Percentiles rank a stretch among this genome's conserved stretches.
Evolutionary conservation across 2,329 filamentous ascomycete species (phyloP).

Genomic region (Drechslerella stenobrocha): DNA sequence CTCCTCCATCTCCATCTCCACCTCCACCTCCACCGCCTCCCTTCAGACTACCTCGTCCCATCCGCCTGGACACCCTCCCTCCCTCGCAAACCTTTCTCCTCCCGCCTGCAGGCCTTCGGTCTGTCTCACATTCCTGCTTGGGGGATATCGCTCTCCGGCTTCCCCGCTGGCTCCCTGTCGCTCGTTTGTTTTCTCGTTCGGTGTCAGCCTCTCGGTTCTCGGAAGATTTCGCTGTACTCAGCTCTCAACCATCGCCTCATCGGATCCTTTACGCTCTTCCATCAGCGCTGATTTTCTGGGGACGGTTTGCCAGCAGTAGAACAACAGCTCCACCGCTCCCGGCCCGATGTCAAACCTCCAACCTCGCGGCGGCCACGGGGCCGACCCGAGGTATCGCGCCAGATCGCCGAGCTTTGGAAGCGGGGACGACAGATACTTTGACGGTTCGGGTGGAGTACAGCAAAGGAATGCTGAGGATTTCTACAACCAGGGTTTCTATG

Average conservation of each 20-base stretch:
- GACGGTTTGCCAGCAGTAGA: conserved; percentile 16
- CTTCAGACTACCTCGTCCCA: conserved; percentile 41
- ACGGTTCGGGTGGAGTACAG: conserved; percentile 50
- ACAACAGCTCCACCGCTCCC: background rate
- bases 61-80: background rate
- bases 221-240: conserved; percentile 26
- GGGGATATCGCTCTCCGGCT: background rate
- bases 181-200: conserved; percentile 22
- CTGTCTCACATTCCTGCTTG: background rate
- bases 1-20: too few species aligned
- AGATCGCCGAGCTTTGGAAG: conserved; percentile 74
- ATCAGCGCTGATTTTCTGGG: conserved; percentile 21
- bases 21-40: too few species aligned
- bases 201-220: conserved; percentile 12
- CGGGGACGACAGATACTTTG: conserved; percentile 70
- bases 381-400: conserved; percentile 55
- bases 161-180: conserved; percentile 11
- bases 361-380: conserved; percentile 37
- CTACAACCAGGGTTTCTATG: conserved; percentile 47
- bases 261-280: conserved; percentile 18
- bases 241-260: conserved; percentile 2
- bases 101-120: conserved; percentile 1
- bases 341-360: conserved; percentile 40
- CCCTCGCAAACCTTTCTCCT: conserved; percentile 18
- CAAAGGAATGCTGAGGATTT: conserved; percentile 50